phyloP scores from a whole-genome alignment of 192 early-diverging fungal genomes.

The Gonapodya sp. region DNA sequence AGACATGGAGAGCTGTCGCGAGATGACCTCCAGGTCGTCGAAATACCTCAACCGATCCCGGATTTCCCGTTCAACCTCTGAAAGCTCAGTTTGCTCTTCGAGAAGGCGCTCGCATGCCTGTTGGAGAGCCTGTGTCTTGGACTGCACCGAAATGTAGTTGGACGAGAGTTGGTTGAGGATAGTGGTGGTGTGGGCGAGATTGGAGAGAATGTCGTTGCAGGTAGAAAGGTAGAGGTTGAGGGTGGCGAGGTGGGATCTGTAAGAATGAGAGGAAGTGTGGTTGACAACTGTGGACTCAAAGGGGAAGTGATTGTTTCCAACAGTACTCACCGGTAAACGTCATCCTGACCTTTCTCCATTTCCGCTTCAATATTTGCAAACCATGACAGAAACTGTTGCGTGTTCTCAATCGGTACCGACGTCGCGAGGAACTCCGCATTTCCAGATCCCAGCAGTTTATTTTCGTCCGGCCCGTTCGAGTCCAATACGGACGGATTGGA shows the following conservation, averaged over 20 bases:
- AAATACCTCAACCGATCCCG: constrained; percentile 61
- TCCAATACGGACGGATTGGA: neutral
- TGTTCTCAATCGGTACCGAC: constrained; percentile 63
- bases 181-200: constrained; percentile 41
- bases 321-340: constrained; percentile 62
- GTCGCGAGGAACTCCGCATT: neutral
- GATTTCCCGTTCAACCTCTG: constrained; percentile 45
- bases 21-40: constrained; percentile 72
- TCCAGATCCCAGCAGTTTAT: too few species aligned
- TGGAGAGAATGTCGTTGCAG: constrained; percentile 55
- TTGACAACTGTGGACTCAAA: too few species aligned
- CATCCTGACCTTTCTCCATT: constrained; percentile 82
- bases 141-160: constrained; percentile 71
- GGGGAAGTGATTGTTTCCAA: too few species aligned
- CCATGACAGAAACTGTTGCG: constrained; percentile 93
- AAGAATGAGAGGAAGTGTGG: neutral
- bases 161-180: constrained; percentile 54
- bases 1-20: constrained; percentile 66
- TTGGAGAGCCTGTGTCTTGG: constrained; percentile 66
- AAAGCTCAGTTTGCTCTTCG: constrained; percentile 54
- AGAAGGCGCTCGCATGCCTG: constrained; percentile 71
- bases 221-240: constrained; percentile 47
- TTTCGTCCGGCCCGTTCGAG: neutral
- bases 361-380: constrained; percentile 67
- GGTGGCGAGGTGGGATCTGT: constrained; percentile 50